Evolutionary conservation across 2,329 filamentous ascomycete species (phyloP).

Genomic region (Cladosporium halotolerans): DNA sequence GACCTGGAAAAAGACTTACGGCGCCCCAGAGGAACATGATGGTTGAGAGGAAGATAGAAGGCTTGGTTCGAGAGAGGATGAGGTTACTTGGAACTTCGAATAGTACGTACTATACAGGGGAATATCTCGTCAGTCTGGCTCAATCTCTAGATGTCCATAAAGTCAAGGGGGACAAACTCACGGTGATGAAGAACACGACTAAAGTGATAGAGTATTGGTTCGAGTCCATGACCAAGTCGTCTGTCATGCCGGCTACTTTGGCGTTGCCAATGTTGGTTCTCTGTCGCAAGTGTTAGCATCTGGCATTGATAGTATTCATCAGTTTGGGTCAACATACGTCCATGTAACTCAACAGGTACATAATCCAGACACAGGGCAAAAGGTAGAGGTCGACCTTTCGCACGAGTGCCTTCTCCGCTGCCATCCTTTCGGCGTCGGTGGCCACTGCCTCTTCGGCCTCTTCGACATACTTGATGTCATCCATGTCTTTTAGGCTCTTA

Average conservation of each 20-base stretch:
- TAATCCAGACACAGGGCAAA: constrained; percentile 44
- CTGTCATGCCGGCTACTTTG: constrained; percentile 46
- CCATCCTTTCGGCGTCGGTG: constrained; percentile 10
- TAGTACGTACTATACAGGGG: constrained; percentile 42
- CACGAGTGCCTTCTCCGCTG: constrained; percentile 41
- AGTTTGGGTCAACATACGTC: constrained; percentile 22
- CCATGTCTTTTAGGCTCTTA: background rate
- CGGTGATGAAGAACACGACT: constrained; percentile 43
- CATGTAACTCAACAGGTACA: constrained; percentile 46
- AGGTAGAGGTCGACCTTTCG: constrained; percentile 41
- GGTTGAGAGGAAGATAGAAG: constrained; percentile 44
- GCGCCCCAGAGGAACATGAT: constrained; percentile 52
- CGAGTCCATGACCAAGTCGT: constrained; percentile 42
- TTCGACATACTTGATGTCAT: constrained; percentile 20
- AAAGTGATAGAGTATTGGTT: constrained; percentile 46
- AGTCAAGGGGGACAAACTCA: constrained; percentile 20
- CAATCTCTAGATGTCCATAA: background rate
- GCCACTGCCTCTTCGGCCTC: constrained; percentile 11
- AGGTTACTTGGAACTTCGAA: constrained; percentile 52
- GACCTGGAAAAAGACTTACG: constrained; percentile 18
- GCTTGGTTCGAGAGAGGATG: constrained; percentile 44
- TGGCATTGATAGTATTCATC: background rate
- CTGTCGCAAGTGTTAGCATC: constrained; percentile 5
- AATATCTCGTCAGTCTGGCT: background rate
- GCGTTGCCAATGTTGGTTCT: constrained; percentile 43